phyloP scores from a whole-genome alignment of 1,139 yeast genomes.

The Scheffersomyces illinoinensis region DNA sequence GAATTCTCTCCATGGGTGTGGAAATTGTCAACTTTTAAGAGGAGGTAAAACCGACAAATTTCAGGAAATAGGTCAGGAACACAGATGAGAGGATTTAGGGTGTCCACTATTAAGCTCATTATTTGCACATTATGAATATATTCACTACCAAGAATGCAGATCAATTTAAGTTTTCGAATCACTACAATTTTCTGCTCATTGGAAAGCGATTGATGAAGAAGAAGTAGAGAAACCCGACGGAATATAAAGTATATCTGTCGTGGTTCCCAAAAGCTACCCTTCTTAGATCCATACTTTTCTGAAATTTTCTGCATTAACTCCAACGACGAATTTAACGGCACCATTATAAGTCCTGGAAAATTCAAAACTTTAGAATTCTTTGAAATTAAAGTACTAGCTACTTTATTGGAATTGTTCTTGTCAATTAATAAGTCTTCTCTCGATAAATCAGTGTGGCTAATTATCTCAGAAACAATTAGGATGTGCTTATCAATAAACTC shows the following conservation, averaged over 20 bases:
- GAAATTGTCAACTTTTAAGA: slow-evolving; percentile 9
- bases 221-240: slow-evolving; percentile 28
- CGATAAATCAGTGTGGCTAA: slow-evolving; percentile 44
- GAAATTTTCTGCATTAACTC: slow-evolving; percentile 20
- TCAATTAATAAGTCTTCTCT: slow-evolving; percentile 20
- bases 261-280: slow-evolving; percentile 37
- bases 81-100: slow-evolving; percentile 20
- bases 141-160: slow-evolving; percentile 29
- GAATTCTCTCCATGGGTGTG: slow-evolving; percentile 1
- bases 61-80: slow-evolving; percentile 21
- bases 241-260: slow-evolving; percentile 37
- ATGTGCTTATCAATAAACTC: slow-evolving; percentile 27
- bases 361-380: slow-evolving; percentile 11
- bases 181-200: slow-evolving; percentile 20
- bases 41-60: slow-evolving; percentile 15
- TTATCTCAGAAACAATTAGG: slow-evolving; percentile 27
- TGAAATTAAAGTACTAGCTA: slow-evolving; percentile 11
- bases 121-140: slow-evolving; percentile 14
- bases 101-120: slow-evolving; percentile 19
- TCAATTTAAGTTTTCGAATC: slow-evolving; percentile 41
- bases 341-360: slow-evolving; percentile 12
- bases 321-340: slow-evolving; percentile 30
- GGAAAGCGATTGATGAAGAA: slow-evolving; percentile 20
- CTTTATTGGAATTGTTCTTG: slow-evolving; percentile 8
- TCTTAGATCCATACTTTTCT: slow-evolving; percentile 15